phyloP scores from a whole-genome alignment of 768 basidiomycete species.

The Brasilioporus rufonigricans region DNA sequence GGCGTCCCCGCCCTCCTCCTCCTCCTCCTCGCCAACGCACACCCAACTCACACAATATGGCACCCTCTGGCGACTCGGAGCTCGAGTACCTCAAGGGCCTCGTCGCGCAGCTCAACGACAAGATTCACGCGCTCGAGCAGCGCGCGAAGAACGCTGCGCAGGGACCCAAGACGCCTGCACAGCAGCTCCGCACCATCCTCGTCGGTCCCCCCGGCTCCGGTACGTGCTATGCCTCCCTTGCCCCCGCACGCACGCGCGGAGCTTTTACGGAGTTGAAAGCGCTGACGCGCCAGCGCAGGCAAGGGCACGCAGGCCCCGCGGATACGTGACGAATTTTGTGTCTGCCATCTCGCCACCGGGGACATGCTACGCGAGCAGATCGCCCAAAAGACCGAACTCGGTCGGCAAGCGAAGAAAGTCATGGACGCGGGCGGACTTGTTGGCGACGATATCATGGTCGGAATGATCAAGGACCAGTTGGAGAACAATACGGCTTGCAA shows the following conservation, averaged over 20 bases:
- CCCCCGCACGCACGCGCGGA: not conserved
- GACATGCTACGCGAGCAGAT: constrained; percentile 99
- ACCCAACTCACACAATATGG: constrained; percentile 40
- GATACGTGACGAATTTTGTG: constrained; percentile 89
- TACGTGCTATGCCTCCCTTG: constrained; percentile 36
- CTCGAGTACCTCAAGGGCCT: constrained; percentile 94
- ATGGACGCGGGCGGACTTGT: constrained; percentile 98
- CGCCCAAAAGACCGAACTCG: constrained; percentile 78
- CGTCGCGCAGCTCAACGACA: constrained; percentile 85
- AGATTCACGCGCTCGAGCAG: constrained; percentile 78
- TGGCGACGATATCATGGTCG: constrained; percentile 94
- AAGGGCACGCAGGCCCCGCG: constrained; percentile 98
- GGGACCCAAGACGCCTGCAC: constrained; percentile 57
- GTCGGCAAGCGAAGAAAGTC: constrained; percentile 92
- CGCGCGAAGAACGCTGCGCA: constrained; percentile 51
- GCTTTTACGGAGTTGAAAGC: too few species aligned
- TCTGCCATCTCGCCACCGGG: constrained; percentile 98
- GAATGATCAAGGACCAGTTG: constrained; percentile 95
- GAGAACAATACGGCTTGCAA: constrained; percentile 90
- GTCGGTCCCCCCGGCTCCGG: constrained; percentile 97
- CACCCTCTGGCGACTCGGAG: constrained; percentile 57
- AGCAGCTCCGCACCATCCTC: constrained; percentile 87
- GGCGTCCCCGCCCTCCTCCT: not conserved
- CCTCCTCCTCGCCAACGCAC: too few species aligned
- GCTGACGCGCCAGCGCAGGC: constrained; percentile 45